These are phyloP conservation scores for Nicotiana benthamiana DNA, from an alignment of 257 asterid species.

Conservation along the genomic window DNA sequence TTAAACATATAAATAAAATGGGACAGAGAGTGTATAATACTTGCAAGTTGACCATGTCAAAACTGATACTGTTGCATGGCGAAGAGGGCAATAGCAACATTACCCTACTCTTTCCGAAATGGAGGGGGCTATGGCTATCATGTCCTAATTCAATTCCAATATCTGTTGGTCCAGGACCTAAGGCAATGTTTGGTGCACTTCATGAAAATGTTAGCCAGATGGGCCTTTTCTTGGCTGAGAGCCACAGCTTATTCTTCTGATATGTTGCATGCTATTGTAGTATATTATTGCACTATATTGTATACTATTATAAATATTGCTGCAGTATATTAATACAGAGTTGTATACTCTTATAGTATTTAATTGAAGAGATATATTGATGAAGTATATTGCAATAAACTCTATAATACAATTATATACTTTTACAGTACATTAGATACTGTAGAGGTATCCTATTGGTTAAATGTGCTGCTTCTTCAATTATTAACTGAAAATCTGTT, in stretches of 20 bases:
- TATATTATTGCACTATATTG: no score
- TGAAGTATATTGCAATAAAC: no score
- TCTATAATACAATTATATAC: no score
- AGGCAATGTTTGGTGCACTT: background rate
- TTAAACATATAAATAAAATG: background rate
- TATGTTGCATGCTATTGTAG: no score
- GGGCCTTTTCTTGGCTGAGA: background rate
- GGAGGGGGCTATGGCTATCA: background rate
- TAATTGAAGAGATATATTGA: no score
- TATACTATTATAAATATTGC: no score
- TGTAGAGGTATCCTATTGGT: no score
- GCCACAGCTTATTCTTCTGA: background rate
- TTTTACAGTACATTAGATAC: no score
- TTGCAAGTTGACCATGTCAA: background rate
- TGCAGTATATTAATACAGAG: no score
- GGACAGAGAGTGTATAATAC: background rate
- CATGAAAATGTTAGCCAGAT: background rate
- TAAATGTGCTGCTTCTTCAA: no score
- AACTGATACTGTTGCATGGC: conserved; percentile 6
- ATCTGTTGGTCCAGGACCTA: background rate
- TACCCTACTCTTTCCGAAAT: background rate
- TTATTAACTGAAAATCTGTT: no score
- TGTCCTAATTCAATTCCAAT: background rate
- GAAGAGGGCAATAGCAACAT: conserved; percentile 12
- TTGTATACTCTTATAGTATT: no score